A percentile compares a stretch with the other conserved stretches of the same genome.
phyloP scores from a whole-genome alignment of 129 eudicot species.

The Flaveria robusta region DNA sequence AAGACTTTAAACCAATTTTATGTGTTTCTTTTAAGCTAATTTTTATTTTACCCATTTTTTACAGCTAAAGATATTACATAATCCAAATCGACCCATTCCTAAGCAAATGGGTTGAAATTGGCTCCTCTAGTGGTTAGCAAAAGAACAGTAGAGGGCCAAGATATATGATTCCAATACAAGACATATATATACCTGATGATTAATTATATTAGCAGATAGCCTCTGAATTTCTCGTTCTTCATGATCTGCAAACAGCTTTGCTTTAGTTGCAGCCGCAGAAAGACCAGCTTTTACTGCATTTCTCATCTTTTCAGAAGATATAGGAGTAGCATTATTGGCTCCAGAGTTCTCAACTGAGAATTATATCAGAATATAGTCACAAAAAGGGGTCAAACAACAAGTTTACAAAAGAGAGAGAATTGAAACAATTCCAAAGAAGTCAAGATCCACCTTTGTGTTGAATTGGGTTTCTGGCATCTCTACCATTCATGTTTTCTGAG shows the following conservation, averaged over 20 bases:
- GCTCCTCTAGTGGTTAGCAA: background rate
- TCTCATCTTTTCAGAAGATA: conserved; percentile 71
- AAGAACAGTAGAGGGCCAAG: background rate
- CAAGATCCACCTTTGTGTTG: conserved; percentile 52
- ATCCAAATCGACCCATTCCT: background rate
- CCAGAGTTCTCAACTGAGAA: conserved; percentile 42
- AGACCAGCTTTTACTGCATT: conserved; percentile 91
- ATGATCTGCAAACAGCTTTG: conserved; percentile 95
- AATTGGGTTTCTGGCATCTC: conserved; percentile 44
- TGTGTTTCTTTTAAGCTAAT: background rate
- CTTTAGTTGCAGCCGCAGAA: conserved; percentile 89
- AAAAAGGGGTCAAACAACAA: background rate
- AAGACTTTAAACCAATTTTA: background rate
- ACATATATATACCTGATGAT: conserved; percentile 74
- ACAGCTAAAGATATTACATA: background rate
- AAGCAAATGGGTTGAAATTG: conserved; percentile 4
- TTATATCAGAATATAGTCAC: background rate
- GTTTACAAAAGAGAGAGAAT: conserved; percentile 20
- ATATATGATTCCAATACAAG: background rate
- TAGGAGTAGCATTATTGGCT: conserved; percentile 40
- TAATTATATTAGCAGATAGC: conserved; percentile 87
- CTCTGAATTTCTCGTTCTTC: conserved; percentile 99
- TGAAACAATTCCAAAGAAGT: conserved; percentile 20
- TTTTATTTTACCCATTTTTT: background rate
- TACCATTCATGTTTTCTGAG: conserved; percentile 44